Base-by-base conservation (phyloP, 192 early-diverging fungal genomes). In the Endogone sp. region DNA sequence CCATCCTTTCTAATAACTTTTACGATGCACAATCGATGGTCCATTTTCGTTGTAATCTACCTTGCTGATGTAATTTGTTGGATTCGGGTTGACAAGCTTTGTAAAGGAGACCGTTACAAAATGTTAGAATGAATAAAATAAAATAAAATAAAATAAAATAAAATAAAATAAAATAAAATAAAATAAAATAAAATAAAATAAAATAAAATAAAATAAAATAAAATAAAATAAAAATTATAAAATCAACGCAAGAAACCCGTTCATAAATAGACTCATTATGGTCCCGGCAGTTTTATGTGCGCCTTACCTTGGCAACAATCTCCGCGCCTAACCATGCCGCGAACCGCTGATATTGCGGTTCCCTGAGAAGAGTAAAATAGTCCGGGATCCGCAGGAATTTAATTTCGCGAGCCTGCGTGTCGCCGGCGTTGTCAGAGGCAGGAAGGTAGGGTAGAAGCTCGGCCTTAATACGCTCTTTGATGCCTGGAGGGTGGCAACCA, bases 1-100 rank as follows among this genome's bases (percentile, higher is more conserved):
- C n/a, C n/a, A n/a, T 49, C 16, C 37, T 0, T 16, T 62, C 69
- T 79, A 85, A 63, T 81, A 85, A n/a, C 76, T 77, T 73, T 93
- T 93, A 49, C 85, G 86, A 72, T 92, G 90, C 30, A 89, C 80
- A 28, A 90, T 85, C 54, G 87, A 84, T 3, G 94, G 96, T 20
- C 96, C 96, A 68, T 82, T 77, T 57, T 96, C 93, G 78, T 96
- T 96, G 76, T 98, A 98, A 77, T 98, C 96, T 24, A 88, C 83
- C 79, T 94, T 86, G 56, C 82, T 86, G 66, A 91, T 84, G 75
- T 88, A 88, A 77, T 89, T 84, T 56, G 83, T 85, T 26, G 86
- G 75, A 63, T 90, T 87, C 23, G 82, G 79, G 78, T 93, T 84
- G 22, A 87, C 81, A 30, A 85, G 75, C 82, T 85, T 65, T 2